A percentile compares a stretch with the other conserved stretches of the same genome.
Conservation (phyloP, 192 early-diverging fungal genomes). For the Backusella westeae region DNA sequence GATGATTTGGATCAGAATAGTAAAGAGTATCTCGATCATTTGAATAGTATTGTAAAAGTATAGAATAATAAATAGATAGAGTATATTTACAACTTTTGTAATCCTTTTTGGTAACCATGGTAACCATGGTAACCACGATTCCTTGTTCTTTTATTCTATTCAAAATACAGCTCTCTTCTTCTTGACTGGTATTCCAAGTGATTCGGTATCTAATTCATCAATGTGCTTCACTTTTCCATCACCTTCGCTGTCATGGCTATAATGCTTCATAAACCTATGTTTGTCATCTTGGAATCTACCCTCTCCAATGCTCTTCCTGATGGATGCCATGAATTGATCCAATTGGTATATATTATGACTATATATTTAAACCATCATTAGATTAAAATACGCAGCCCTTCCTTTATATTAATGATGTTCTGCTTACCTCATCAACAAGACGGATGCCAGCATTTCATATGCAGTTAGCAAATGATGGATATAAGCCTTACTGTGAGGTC, state of each 20-base stretch:
- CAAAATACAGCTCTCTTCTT: conserved; percentile 30
- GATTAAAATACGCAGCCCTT: neutral
- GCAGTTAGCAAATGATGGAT: conserved; percentile 70
- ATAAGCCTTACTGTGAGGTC: conserved; percentile 64
- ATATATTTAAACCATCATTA: neutral
- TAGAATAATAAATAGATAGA: too few species aligned
- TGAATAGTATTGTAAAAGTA: neutral
- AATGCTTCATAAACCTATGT: conserved; percentile 20
- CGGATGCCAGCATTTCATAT: conserved; percentile 75
- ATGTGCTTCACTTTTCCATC: conserved; percentile 21
- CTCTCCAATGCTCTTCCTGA: conserved; percentile 22
- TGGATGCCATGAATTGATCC: conserved; percentile 26
- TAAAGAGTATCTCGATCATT: neutral
- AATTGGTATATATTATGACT: conserved; percentile 36
- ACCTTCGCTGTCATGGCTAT: conserved; percentile 22
- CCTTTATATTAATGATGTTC: neutral
- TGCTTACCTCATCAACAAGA: conserved; percentile 64
- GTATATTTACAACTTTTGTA: too few species aligned
- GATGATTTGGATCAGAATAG: neutral
- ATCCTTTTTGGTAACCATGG: neutral
- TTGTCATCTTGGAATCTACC: conserved; percentile 15
- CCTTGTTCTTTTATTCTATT: neutral
- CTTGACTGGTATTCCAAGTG: conserved; percentile 24
- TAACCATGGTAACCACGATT: neutral
- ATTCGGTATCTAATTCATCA: conserved; percentile 25